phyloP scores from a whole-genome alignment of 257 asterid species.

The Penstemon davidsonii region DNA sequence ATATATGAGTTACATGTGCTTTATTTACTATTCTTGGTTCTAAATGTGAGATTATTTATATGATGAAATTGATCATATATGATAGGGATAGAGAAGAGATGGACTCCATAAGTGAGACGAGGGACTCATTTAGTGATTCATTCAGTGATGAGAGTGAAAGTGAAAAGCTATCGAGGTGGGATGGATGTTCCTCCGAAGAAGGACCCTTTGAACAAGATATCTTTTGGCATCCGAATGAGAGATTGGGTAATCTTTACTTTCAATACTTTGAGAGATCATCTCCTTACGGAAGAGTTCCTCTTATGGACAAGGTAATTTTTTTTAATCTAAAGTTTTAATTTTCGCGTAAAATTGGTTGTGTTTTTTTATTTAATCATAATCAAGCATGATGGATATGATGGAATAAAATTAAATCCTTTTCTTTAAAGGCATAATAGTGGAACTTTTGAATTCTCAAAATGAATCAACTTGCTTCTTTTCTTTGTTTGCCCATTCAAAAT shows the following conservation, averaged over 20 bases:
- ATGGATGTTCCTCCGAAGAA: conserved; percentile 69
- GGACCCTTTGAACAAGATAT: conserved; percentile 23
- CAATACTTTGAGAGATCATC: conserved; percentile 67
- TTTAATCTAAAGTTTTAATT: neutral
- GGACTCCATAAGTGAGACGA: conserved; percentile 56
- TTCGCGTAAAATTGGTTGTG: neutral
- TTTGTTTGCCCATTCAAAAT: conserved; percentile 21
- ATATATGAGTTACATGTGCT: too few species aligned
- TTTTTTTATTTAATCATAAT: too few species aligned
- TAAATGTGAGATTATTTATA: too few species aligned
- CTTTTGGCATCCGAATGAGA: conserved; percentile 45
- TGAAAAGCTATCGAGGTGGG: conserved; percentile 66
- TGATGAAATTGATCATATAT: too few species aligned
- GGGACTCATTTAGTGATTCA: conserved; percentile 72
- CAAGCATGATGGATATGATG: conserved; percentile 17
- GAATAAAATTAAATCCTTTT: conserved; percentile 27
- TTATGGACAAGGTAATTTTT: conserved; percentile 58
- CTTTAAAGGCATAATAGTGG: conserved; percentile 24
- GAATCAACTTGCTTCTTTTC: conserved; percentile 13
- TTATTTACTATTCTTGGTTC: too few species aligned
- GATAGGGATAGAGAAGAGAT: conserved; percentile 49
- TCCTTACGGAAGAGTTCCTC: conserved; percentile 75
- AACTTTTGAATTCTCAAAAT: conserved; percentile 22
- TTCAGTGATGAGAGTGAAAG: conserved; percentile 73
- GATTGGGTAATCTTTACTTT: conserved; percentile 63